These are phyloP conservation scores for Ambrosiella beaveri DNA, from an alignment of 2,329 filamentous ascomycete genomes.

Conservation along the genomic window DNA sequence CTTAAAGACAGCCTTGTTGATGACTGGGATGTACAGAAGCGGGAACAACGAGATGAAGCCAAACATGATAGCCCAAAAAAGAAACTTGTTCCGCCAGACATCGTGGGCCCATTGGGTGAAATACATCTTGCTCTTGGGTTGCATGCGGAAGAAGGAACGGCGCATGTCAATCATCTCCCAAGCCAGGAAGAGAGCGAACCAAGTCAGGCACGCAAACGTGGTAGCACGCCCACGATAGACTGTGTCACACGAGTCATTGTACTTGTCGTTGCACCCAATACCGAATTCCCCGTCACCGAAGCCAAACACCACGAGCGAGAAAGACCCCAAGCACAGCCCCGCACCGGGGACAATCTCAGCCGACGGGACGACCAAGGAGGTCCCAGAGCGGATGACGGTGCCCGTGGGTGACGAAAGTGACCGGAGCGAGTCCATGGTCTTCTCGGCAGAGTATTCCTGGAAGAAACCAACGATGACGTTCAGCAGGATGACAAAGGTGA, in stretches of 20 bases:
- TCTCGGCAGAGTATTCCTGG: slow-evolving; percentile 26
- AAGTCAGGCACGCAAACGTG: slow-evolving; percentile 57
- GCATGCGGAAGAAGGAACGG: slow-evolving; percentile 58
- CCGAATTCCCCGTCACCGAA: slow-evolving; percentile 45
- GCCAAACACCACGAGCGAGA: slow-evolving; percentile 46
- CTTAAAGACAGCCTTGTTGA: slow-evolving; percentile 42
- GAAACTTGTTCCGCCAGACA: slow-evolving; percentile 55
- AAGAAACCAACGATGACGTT: slow-evolving; percentile 33
- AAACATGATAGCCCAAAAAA: slow-evolving; percentile 44
- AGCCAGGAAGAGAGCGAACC: slow-evolving; percentile 59
- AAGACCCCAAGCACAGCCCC: slow-evolving; percentile 43
- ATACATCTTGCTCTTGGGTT: slow-evolving; percentile 41
- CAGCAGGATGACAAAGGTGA: slow-evolving; percentile 33
- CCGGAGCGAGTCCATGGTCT: slow-evolving; percentile 25
- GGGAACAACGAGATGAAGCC: slow-evolving; percentile 34
- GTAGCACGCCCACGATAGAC: slow-evolving; percentile 58
- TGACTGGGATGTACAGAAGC: slow-evolving; percentile 39
- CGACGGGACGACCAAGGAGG: slow-evolving; percentile 19
- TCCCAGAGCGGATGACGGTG: slow-evolving; percentile 23
- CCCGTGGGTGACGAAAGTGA: slow-evolving; percentile 22
- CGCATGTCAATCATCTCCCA: slow-evolving; percentile 65
- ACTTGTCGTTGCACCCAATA: slow-evolving; percentile 40
- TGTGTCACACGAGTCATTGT: slow-evolving; percentile 36
- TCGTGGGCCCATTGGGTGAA: slow-evolving; percentile 50
- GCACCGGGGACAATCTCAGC: slow-evolving; percentile 37